phyloP scores from a whole-genome alignment of 495 filamentous ascomycete genomes.

The Podospora comata region DNA sequence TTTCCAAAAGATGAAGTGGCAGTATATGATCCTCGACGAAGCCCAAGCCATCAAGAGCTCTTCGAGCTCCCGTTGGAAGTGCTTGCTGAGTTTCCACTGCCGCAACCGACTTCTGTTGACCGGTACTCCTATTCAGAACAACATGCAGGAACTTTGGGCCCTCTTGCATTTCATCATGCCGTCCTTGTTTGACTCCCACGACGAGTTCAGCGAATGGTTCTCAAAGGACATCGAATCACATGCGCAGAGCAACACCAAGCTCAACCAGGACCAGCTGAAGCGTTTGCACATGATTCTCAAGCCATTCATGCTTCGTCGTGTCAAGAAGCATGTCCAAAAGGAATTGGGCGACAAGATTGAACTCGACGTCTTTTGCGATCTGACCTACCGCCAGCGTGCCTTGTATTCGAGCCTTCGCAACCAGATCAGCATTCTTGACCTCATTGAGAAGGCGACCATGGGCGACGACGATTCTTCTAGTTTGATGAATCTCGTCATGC shows the following conservation, averaged over 20 bases:
- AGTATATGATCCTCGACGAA: slow-evolving; percentile 99
- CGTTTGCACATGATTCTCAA: slow-evolving; percentile 98
- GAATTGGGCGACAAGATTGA: slow-evolving; percentile 99
- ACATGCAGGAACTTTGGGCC: slow-evolving; percentile 99
- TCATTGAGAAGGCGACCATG: slow-evolving; percentile 93
- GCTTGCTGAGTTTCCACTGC: slow-evolving; percentile 87
- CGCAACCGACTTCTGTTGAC: slow-evolving; percentile 92
- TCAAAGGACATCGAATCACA: slow-evolving; percentile 99
- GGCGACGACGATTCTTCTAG: slow-evolving; percentile 96
- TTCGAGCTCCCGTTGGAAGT: slow-evolving; percentile 94
- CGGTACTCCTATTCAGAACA: slow-evolving; percentile 98
- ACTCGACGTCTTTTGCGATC: slow-evolving; percentile 89
- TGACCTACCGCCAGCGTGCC: slow-evolving; percentile 96
- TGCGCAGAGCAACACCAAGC: slow-evolving; percentile 95
- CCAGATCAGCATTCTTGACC: slow-evolving; percentile 97
- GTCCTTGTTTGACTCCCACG: slow-evolving; percentile 94
- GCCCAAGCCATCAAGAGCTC: slow-evolving; percentile 99
- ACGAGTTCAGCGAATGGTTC: slow-evolving; percentile 99
- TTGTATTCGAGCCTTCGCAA: slow-evolving; percentile 88
- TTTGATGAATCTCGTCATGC: slow-evolving; percentile 99
- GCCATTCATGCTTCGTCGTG: slow-evolving; percentile 97
- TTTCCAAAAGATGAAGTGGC: slow-evolving; percentile 98
- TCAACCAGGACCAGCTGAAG: slow-evolving; percentile 95
- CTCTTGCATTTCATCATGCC: slow-evolving; percentile 99
- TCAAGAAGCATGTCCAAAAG: slow-evolving; percentile 99